Base-by-base conservation (phyloP, 2,329 filamentous ascomycete species). In the Teratosphaeria nubilosa region DNA sequence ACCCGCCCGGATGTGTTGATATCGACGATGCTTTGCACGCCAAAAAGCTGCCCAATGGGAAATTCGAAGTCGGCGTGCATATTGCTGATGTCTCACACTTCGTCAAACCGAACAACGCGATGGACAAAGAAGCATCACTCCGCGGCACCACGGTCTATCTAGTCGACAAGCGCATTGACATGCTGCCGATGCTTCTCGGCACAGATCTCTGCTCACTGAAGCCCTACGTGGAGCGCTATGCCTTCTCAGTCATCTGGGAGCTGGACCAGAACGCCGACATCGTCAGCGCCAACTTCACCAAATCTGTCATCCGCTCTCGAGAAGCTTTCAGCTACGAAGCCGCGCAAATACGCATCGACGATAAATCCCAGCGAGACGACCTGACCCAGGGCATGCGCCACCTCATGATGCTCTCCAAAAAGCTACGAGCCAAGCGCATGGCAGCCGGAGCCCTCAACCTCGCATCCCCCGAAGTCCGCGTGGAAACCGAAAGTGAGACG, bases 81-180 rank as follows among this genome's bases (percentile, higher is more conserved):
- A 99, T 99, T 73, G 95, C 94, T 30, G 94, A 99, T 73, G 94
- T 99, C n/a, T 97, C 94, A 10, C 88, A 99, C 75, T 99, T 99
- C 70, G 94, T 99, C 68, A 95, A 94, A 75, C 91, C 95, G 27
- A 91, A 89, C 73, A 99, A 92, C 69, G 87, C 94, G 56, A 99
- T 99, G 94, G 95, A 99, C 71, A 83, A 86, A 53, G 94, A 99
- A 75, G 94, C 94, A 2, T 94, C 90, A 69, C 84, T 95, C 69
- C 87, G 94, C 67, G 94, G 94, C 62, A 97, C 94, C 4, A 97
- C 92, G 0, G 94, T 99, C 30, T 99, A 99, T 72, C 80, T 99
- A 16, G 94, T 99, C 2, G 94, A 99, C 75, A 99, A 99, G 80
- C 91, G 94, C 67, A 99, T 99, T 68, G 95, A 99, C 78, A 99